Base-by-base conservation (phyloP, 148 eudicot species). In the Persicaria maculosa region DNA sequence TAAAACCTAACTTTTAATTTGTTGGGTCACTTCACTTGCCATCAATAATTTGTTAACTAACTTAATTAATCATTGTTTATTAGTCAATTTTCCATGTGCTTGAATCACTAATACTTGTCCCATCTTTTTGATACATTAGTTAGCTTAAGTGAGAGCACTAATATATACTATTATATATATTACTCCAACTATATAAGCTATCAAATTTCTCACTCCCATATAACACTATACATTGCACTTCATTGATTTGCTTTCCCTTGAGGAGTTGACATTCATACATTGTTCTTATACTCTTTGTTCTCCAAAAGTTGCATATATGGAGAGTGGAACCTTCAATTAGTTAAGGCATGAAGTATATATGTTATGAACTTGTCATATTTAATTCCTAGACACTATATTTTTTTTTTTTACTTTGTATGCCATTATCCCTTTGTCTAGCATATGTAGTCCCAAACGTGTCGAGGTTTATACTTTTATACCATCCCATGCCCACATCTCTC, bases 391-490 rank as follows among this genome's bases (percentile, higher is more conserved):
- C 17, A n/a, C n/a, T n/a, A 57, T 17, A 57, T 12, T 6, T 4
- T 17, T 17, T 61, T 31, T 40, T 64, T 44, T 64, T 64, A 31
- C 46, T 36, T 14, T 64, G 69, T 64, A 25, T 36, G 9, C 69
- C 69, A 36, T 36, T 7, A 64, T 64, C 40, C 69, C 69, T 64
- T 11, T 64, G 46, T 64, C 44, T 36, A 64, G 5, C 52, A 48
- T 11, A 45, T 40, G 14, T 64, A 64, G 45, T 64, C 46, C 8
- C 46, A 36, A 59, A 57, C 45, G 16, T 64, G 45, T 36, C 69
- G 69, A 10, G 69, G 69, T 64, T 64, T 64, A 64, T 64, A 12
- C 69, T 64, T 64, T 11, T 31, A 64, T 64, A 45, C 69, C 45
- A 31, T 31, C 40, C 40, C 2, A 31, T 31, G 40, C 0, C 40